Evolutionary conservation across 768 basidiomycete species (phyloP).

Genomic region (Boletus insuetus): DNA sequence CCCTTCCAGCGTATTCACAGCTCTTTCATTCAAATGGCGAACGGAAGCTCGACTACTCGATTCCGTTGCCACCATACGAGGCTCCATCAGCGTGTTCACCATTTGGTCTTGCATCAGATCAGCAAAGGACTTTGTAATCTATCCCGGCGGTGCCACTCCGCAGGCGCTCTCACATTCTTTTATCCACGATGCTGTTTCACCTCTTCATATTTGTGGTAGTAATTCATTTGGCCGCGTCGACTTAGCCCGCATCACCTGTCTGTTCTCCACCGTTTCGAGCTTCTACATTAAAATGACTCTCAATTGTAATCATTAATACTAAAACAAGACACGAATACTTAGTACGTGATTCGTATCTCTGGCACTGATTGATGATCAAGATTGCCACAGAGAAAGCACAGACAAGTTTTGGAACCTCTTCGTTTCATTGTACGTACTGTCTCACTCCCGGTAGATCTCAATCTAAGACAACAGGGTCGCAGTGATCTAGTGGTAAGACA

Average conservation of each 20-base stretch:
- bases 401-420: too few relatives aligned
- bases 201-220: background rate
- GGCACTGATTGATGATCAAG: background rate
- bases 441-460: background rate
- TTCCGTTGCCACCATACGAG: slow-evolving; percentile 62
- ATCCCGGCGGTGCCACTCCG: background rate
- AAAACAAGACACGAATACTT: background rate
- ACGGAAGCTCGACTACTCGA: slow-evolving; percentile 63
- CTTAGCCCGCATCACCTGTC: slow-evolving; percentile 8
- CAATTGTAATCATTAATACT: background rate
- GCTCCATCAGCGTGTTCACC: slow-evolving; percentile 29
- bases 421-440: background rate
- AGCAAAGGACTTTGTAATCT: slow-evolving; percentile 4
- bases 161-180: background rate
- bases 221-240: slow-evolving; percentile 6
- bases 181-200: background rate
- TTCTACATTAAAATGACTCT: background rate
- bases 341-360: background rate
- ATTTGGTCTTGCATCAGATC: background rate
- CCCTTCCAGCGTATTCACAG: slow-evolving; percentile 75
- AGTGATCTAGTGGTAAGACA: background rate
- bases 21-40: slow-evolving; percentile 75
- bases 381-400: background rate
- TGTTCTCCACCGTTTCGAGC: background rate
- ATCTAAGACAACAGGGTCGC: slow-evolving; percentile 10